Base-by-base conservation (phyloP, 768 basidiomycete genomes). In the Leccinum uliginosum region DNA sequence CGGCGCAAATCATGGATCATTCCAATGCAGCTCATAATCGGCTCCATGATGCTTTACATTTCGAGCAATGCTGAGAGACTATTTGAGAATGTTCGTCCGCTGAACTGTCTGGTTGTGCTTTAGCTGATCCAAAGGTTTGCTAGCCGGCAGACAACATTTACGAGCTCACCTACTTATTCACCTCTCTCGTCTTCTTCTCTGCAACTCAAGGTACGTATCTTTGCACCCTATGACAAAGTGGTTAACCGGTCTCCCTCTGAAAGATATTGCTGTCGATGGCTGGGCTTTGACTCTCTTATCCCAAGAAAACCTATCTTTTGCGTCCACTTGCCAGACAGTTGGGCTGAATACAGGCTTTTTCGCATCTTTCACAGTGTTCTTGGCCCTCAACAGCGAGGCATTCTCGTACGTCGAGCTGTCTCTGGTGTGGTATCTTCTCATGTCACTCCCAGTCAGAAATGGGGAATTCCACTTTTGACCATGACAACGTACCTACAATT, bases 1-100 rank as follows among this genome's bases (percentile, higher is more conserved):
- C 86, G 97, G 50, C 81, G 97, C 61, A 99, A 98, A 73, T 94
- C 92, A 59, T 99, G 97, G 97, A 98, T 99, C 63, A 87, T 98
- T 59, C 97, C 97, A 45, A 97, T 99, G 81, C 97, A 99, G 71
- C 70, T 86, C 30, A 84, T 93, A 61, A 89, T 98, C 50, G 97
- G 93, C 43, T 78, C 82, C 43, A 75, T 93, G 57, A 91, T 92
- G 89, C 65, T 91, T 35, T 86, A 84, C 64, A 85, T 92, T 58
- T 89, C 90, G 6, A 69, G 82, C 54, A 84, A 88, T 62, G 86
- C 87, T 7, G 80, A 93, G 65, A 81, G 80, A 61, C 75, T 95
- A 61, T 80, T 97, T 72, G 83, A 89, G 56, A 82, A 89, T 65
- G 94, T 95, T 65, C 62, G 75, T 66, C 24, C 52, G 45, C 56